Evolutionary conservation across 768 basidiomycete genomes (phyloP).

Genomic region (Trametes punicea): DNA sequence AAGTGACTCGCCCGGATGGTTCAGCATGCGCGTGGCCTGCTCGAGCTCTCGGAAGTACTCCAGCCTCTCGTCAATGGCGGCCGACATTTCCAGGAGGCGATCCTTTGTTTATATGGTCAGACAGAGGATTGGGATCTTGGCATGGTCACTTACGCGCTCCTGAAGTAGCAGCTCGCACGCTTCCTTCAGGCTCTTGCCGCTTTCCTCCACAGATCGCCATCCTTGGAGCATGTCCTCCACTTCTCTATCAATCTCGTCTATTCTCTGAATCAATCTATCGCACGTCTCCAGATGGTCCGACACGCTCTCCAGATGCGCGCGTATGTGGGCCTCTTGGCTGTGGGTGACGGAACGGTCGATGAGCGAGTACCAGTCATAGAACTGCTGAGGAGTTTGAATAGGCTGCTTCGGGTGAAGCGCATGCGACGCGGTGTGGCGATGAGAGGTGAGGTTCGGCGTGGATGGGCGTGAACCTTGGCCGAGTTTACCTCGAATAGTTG

Average conservation of each 20-base stretch:
- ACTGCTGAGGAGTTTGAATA: slow-evolving; percentile 89
- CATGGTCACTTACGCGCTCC: slow-evolving; percentile 64
- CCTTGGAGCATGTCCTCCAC: slow-evolving; percentile 80
- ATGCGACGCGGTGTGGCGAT: slow-evolving; percentile 33
- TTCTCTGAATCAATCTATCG: slow-evolving; percentile 64
- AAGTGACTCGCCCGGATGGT: slow-evolving; percentile 88
- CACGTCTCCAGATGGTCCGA: slow-evolving; percentile 75
- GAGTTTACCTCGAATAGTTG: slow-evolving; percentile 28
- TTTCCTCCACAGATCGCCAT: slow-evolving; percentile 87
- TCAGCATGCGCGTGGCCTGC: slow-evolving; percentile 87
- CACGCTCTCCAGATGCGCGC: slow-evolving; percentile 77
- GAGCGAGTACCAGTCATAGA: slow-evolving; percentile 93
- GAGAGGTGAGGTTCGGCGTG: slow-evolving; percentile 19
- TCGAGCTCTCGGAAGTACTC: slow-evolving; percentile 97
- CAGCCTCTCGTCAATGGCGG: slow-evolving; percentile 76
- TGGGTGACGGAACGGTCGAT: slow-evolving; percentile 90
- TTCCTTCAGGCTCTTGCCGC: slow-evolving; percentile 86
- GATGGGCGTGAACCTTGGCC: slow-evolving; percentile 27
- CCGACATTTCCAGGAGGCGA: slow-evolving; percentile 68
- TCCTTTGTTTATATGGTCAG: slow-evolving; percentile 47
- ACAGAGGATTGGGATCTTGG: not conserved
- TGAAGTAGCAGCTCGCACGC: slow-evolving; percentile 88
- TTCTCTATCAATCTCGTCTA: slow-evolving; percentile 70
- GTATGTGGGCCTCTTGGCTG: slow-evolving; percentile 91
- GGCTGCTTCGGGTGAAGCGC: slow-evolving; percentile 72